Evolutionary conservation across 116 monocot species (phyloP).

Genomic region (Papilionanthe hybrid): DNA sequence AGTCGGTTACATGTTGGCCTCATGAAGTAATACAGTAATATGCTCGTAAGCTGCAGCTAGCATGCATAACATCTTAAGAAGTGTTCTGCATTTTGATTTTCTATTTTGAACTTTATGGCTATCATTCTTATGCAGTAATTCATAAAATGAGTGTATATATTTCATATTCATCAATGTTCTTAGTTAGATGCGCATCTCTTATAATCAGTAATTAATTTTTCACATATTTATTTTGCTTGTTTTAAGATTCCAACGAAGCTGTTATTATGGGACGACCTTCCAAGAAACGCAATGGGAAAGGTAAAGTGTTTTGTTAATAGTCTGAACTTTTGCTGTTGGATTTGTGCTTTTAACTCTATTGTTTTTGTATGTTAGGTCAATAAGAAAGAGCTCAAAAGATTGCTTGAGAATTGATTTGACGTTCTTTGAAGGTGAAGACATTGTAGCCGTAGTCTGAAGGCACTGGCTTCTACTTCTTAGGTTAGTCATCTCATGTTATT

Average conservation of each 20-base stretch:
- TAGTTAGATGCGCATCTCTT: too few species aligned
- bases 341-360: neutral
- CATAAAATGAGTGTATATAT: too few species aligned
- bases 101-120: too few species aligned
- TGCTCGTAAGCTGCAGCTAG: too few species aligned
- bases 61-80: too few species aligned
- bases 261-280: slow-evolving; percentile 76
- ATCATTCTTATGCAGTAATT: too few species aligned
- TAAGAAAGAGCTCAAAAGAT: slow-evolving; percentile 59
- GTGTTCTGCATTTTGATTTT: too few species aligned
- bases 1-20: too few species aligned
- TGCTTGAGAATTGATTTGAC: slow-evolving; percentile 23
- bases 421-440: neutral
- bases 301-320: slow-evolving; percentile 13
- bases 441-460: neutral
- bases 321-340: neutral
- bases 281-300: slow-evolving; percentile 99
- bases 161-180: too few species aligned
- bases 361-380: slow-evolving; percentile 51
- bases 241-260: slow-evolving; percentile 80
- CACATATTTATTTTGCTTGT: neutral
- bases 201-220: too few species aligned
- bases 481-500: neutral
- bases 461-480: neutral
- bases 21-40: too few species aligned